These are phyloP conservation scores for Magnusiomyces ingens DNA, from an alignment of 1,139 yeast genomes.

Conservation along the genomic window DNA sequence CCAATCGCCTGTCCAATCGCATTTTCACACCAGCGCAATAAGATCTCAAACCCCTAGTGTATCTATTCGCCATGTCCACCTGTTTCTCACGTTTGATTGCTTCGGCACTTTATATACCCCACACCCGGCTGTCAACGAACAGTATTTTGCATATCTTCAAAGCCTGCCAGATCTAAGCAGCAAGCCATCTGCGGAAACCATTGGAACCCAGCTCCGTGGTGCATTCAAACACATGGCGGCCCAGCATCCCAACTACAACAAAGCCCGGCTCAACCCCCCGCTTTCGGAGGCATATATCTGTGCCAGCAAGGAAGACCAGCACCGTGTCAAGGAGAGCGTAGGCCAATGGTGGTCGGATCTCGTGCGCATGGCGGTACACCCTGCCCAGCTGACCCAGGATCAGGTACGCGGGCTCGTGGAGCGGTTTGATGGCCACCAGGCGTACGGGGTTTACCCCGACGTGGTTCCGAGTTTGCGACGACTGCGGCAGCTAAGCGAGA, in stretches of 20 bases:
- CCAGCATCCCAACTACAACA: conserved; percentile 26
- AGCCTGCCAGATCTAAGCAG: background rate
- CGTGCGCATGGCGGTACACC: conserved; percentile 19
- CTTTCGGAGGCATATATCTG: background rate
- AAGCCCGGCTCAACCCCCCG: conserved; percentile 12
- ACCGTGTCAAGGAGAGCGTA: conserved; percentile 7
- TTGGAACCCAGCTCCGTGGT: conserved; percentile 16
- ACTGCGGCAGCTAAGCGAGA: conserved; percentile 7
- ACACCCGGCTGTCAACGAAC: conserved; percentile 20
- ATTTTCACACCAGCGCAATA: too few species aligned
- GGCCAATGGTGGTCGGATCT: conserved; percentile 25
- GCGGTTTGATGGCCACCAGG: conserved; percentile 20
- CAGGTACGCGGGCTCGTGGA: conserved; percentile 20
- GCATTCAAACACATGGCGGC: conserved; percentile 18
- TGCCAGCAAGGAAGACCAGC: background rate
- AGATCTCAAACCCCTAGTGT: too few species aligned
- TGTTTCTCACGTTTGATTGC: conserved; percentile 25
- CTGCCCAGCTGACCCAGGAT: conserved; percentile 14
- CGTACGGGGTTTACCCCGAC: conserved; percentile 24
- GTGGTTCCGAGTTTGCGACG: conserved; percentile 16
- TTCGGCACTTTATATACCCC: conserved; percentile 28
- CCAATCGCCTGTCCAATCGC: too few species aligned
- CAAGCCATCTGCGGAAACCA: conserved; percentile 11
- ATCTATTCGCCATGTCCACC: background rate
- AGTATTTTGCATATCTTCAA: conserved; percentile 20